phyloP scores from a whole-genome alignment of 106 monocot species.

The Allium sativum region DNA sequence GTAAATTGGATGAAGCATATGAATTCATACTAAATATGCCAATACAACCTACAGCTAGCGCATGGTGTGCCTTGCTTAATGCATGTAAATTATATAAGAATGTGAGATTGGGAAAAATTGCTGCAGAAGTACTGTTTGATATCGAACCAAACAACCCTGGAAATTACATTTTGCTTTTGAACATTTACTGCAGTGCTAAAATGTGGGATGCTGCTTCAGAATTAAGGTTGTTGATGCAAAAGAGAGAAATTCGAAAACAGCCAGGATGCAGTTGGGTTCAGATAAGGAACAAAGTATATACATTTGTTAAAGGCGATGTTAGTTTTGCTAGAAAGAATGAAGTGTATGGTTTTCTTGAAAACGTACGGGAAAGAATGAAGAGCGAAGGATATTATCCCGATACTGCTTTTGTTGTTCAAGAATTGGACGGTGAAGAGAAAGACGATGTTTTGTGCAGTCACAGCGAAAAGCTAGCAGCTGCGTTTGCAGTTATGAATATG shows the following conservation, averaged over 20 bases:
- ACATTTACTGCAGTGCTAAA: slow-evolving; percentile 30
- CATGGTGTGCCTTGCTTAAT: slow-evolving; percentile 58
- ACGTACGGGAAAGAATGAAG: slow-evolving; percentile 37
- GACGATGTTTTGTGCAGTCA: slow-evolving; percentile 46
- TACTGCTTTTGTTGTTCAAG: slow-evolving; percentile 32
- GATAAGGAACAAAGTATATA: slow-evolving; percentile 32
- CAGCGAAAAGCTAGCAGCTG: slow-evolving; percentile 66
- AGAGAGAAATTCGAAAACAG: slow-evolving; percentile 37
- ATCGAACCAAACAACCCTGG: slow-evolving; percentile 68
- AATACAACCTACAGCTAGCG: slow-evolving; percentile 35
- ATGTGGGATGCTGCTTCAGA: slow-evolving; percentile 45
- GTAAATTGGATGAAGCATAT: slow-evolving; percentile 42
- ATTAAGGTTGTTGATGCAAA: slow-evolving; percentile 46
- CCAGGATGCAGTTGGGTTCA: slow-evolving; percentile 72
- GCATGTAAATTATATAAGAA: slow-evolving; percentile 48
- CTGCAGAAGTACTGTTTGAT: slow-evolving; percentile 43
- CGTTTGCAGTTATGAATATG: slow-evolving; percentile 40
- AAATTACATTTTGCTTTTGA: slow-evolving; percentile 50
- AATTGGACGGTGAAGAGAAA: slow-evolving; percentile 38
- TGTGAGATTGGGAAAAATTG: slow-evolving; percentile 38
- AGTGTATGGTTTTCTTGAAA: slow-evolving; percentile 33
- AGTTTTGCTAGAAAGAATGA: slow-evolving; percentile 17
- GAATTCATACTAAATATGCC: slow-evolving; percentile 49
- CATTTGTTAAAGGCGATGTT: slow-evolving; percentile 53
- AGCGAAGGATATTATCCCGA: slow-evolving; percentile 33